Percentiles rank a stretch among this genome's conserved stretches.
These are phyloP conservation scores for Hymenoscyphus repandus DNA, from an alignment of 2,329 filamentous ascomycete species.

Conservation along the genomic window DNA sequence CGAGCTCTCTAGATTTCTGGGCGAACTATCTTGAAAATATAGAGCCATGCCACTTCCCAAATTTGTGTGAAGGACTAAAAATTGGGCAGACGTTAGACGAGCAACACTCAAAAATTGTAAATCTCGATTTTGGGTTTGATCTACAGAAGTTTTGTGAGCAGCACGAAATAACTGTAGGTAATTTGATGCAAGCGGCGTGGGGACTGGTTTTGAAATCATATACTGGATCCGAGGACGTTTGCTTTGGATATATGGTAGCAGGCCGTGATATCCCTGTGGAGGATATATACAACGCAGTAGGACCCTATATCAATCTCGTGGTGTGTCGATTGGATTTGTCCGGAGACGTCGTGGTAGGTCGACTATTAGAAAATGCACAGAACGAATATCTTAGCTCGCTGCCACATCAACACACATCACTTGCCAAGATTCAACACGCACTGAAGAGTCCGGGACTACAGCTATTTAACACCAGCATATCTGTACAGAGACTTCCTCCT, in stretches of 20 bases:
- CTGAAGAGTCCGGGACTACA: conserved; percentile 32
- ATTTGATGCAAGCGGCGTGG: conserved; percentile 48
- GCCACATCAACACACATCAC: conserved; percentile 35
- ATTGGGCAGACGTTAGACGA: not conserved
- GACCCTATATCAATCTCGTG: conserved; percentile 3
- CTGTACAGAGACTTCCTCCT: conserved; percentile 32
- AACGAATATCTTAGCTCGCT: conserved; percentile 31
- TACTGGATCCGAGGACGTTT: conserved; percentile 42
- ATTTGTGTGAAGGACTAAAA: not conserved
- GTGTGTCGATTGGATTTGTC: conserved; percentile 3
- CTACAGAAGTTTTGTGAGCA: not conserved
- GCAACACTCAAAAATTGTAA: not conserved
- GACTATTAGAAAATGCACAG: conserved; percentile 26
- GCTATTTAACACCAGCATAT: conserved; percentile 37
- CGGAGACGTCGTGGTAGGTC: conserved; percentile 5
- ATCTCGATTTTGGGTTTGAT: conserved; percentile 4
- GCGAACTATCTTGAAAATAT: conserved; percentile 7
- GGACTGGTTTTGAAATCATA: conserved; percentile 45
- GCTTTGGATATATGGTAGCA: conserved; percentile 49
- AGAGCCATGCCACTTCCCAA: conserved; percentile 7
- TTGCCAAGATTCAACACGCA: conserved; percentile 36
- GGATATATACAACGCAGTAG: conserved; percentile 32
- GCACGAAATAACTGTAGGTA: conserved; percentile 32
- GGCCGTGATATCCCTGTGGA: conserved; percentile 43
- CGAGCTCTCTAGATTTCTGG: conserved; percentile 21